Evolutionary conservation across 495 filamentous ascomycete species (phyloP).

Genomic region (Trichoderma erinaceum): DNA sequence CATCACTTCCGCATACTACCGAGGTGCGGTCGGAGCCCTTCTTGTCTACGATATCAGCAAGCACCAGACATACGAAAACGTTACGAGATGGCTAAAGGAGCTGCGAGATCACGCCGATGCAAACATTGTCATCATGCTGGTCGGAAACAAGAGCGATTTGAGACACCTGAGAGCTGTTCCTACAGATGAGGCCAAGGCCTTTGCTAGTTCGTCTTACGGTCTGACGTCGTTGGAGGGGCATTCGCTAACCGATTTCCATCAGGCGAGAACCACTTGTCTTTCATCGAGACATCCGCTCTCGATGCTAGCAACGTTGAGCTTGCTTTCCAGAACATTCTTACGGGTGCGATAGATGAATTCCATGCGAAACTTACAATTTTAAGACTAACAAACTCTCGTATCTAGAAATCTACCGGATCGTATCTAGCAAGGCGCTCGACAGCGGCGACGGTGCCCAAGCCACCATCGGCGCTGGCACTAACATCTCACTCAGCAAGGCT

Average conservation of each 20-base stretch:
- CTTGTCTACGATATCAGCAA: constrained; percentile 99
- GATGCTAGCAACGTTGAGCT: constrained; percentile 99
- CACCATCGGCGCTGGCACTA: constrained; percentile 65
- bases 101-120: constrained; percentile 95
- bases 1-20: constrained; percentile 98
- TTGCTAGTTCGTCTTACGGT: constrained; percentile 69
- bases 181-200: constrained; percentile 95
- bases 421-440: constrained; percentile 94
- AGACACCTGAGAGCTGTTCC: constrained; percentile 94
- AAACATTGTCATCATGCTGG: constrained; percentile 99
- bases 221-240: constrained; percentile 22
- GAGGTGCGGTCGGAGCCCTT: constrained; percentile 93
- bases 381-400: constrained; percentile 12
- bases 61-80: constrained; percentile 98
- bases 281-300: constrained; percentile 98
- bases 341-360: constrained; percentile 54
- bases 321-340: constrained; percentile 98
- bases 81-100: constrained; percentile 98
- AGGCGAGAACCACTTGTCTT: constrained; percentile 94
- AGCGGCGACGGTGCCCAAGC: constrained; percentile 69
- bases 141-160: constrained; percentile 99
- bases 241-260: constrained; percentile 19
- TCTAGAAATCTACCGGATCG: constrained; percentile 98
- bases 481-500: constrained; percentile 75
- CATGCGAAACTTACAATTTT: constrained; percentile 11